Conservation (phyloP, 1,284 basidiomycete genomes). For the Apiotrichum siamense region DNA sequence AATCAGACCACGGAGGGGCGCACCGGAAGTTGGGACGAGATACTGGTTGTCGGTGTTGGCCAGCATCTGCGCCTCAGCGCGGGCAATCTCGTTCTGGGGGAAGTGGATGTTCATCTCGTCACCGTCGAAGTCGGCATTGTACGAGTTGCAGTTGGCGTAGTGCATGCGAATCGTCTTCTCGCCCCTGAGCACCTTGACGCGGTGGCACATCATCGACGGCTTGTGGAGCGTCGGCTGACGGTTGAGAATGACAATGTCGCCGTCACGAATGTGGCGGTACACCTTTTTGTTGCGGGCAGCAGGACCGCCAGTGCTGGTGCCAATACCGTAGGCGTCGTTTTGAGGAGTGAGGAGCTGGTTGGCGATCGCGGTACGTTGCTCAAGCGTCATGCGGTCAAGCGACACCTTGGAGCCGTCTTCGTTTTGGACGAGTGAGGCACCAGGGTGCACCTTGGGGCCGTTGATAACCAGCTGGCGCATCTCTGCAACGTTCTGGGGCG, state of each 20-base stretch:
- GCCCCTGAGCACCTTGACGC: conserved; percentile 82
- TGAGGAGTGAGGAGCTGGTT: conserved; percentile 93
- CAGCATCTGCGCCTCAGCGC: conserved; percentile 87
- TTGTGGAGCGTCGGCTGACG: conserved; percentile 98
- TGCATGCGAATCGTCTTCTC: conserved; percentile 99
- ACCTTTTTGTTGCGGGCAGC: conserved; percentile 91
- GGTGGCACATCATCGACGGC: conserved; percentile 99
- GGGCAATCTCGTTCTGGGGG: conserved; percentile 78
- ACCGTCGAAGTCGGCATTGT: conserved; percentile 99
- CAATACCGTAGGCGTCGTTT: conserved; percentile 57
- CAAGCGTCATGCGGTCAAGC: conserved; percentile 74
- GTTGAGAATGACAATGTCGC: conserved; percentile 93
- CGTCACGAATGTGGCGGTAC: conserved; percentile 88
- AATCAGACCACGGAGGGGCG: conserved; percentile 93
- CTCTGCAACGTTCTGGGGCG: conserved; percentile 80
- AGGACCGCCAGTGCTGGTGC: conserved; percentile 54
- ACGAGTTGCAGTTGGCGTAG: conserved; percentile 99
- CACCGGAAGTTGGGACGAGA: conserved; percentile 94
- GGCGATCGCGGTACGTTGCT: conserved; percentile 92
- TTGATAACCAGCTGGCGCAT: conserved; percentile 88
- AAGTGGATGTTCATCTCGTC: conserved; percentile 99
- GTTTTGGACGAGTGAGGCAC: conserved; percentile 89
- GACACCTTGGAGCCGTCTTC: conserved; percentile 86
- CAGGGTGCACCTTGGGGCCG: conserved; percentile 83
- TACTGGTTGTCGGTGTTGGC: conserved; percentile 99